Percentiles rank a stretch among this genome's conserved stretches.
Evolutionary conservation across 2,329 filamentous ascomycete genomes (phyloP).

Genomic region (Massarina eburnea): DNA sequence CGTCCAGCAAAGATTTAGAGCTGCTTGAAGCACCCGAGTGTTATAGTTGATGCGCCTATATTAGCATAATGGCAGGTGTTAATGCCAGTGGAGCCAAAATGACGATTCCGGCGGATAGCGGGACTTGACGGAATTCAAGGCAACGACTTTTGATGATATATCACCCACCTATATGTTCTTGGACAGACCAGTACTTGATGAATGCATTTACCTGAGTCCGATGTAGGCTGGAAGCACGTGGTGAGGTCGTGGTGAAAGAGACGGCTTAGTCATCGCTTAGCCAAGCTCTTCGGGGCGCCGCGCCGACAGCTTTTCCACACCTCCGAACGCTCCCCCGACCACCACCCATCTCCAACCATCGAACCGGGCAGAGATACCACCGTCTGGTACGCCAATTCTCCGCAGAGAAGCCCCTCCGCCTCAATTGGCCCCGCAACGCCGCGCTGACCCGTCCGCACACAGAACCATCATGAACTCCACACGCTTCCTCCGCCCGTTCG

Average conservation of each 20-base stretch:
- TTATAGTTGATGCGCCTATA: constrained; percentile 24
- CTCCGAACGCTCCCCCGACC: constrained; percentile 24
- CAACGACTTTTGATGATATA: neutral
- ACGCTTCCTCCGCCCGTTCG: constrained; percentile 45
- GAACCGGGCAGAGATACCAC: constrained; percentile 28
- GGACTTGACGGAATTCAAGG: neutral
- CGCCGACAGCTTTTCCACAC: constrained; percentile 31
- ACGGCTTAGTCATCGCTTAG: neutral
- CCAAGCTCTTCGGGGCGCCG: neutral
- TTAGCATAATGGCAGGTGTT: constrained; percentile 17
- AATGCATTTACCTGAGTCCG: neutral
- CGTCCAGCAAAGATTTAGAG: constrained; percentile 1
- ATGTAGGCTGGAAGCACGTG: neutral
- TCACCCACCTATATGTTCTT: neutral
- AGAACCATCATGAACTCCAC: constrained; percentile 45
- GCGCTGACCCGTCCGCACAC: constrained; percentile 33
- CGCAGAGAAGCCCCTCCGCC: constrained; percentile 12
- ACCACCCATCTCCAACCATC: constrained; percentile 41
- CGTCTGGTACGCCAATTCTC: constrained; percentile 34
- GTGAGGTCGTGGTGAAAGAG: neutral
- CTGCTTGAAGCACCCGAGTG: constrained; percentile 6
- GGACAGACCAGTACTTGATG: no score
- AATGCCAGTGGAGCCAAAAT: constrained; percentile 12
- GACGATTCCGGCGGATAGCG: constrained; percentile 1
- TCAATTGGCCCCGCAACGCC: constrained; percentile 29